Base-by-base conservation (phyloP, 768 basidiomycete genomes). In the Porphyrellus cyaneotinctus region DNA sequence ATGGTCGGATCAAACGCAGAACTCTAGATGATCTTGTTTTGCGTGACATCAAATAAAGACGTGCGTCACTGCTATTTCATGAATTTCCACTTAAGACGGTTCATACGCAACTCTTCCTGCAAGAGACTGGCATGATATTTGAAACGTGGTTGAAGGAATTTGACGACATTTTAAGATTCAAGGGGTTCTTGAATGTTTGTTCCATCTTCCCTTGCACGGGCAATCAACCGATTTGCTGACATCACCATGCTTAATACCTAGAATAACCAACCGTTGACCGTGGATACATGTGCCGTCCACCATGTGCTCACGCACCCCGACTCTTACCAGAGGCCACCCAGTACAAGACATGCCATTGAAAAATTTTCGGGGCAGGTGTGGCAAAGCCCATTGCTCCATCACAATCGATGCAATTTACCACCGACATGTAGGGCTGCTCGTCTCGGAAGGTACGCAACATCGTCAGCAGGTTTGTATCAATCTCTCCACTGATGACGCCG, bases 211-310 rank as follows among this genome's bases (percentile, higher is more conserved):
- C n/a, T n/a, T n/a, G n/a, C n/a, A n/a, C n/a, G n/a, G n/a, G n/a
- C n/a, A n/a, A 5, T 33, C 12, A 11, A 17, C 28, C 4, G 24
- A 33, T 23, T 28, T 10, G 18, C 42, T 53, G 43, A 54, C 26
- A 10, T 39, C 20, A 7, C 17, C 15, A 20, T n/a, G 18, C 22
- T 1, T 36, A 26, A 22, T 15, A 18, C 30, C 2, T 52, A 76
- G 73, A 39, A 52, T 7, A 49, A 66, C 17, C 74, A 78, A 7
- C 64, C 88, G 11, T 76, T 75, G 62, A 87, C 84, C 0, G 64
- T 73, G 47, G 89, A 90, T 59, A 70, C 79, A 0, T 78, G 79
- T 23, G 87, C 86, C 0, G 35, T 91, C 32, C 75, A 77, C 38
- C 82, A 90, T 58, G 72, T 92, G 46, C 70, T 91, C 13, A 74